Evolutionary conservation across 768 basidiomycete genomes (phyloP).

Genomic region (Pleurotus djamor): DNA sequence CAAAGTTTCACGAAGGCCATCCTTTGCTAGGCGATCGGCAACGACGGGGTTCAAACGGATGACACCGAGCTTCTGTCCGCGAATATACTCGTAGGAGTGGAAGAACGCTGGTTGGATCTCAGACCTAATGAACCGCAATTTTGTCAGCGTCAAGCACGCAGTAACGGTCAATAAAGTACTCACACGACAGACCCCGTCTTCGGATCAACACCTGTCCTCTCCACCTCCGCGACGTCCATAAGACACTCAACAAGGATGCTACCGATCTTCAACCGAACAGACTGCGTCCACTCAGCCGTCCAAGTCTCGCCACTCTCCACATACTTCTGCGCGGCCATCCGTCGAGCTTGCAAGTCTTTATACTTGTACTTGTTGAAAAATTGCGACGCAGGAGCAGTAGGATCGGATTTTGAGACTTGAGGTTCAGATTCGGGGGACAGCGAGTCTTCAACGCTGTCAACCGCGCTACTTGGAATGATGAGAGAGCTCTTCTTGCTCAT

Average conservation of each 20-base stretch:
- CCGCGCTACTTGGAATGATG: slow-evolving; percentile 30
- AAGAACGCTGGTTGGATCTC: slow-evolving; percentile 90
- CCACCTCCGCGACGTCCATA: slow-evolving; percentile 82
- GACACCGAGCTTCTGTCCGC: slow-evolving; percentile 92
- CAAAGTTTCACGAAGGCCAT: slow-evolving; percentile 64
- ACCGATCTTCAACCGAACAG: slow-evolving; percentile 74
- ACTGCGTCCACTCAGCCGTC: slow-evolving; percentile 83
- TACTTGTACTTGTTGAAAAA: slow-evolving; percentile 66
- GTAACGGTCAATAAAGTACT: slow-evolving; percentile 21
- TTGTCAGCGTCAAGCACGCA: no score
- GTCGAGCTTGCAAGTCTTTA: slow-evolving; percentile 55
- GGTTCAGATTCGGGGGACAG: background rate
- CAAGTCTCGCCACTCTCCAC: slow-evolving; percentile 67
- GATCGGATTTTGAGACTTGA: background rate
- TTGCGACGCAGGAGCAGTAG: slow-evolving; percentile 17
- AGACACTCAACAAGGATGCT: slow-evolving; percentile 79
- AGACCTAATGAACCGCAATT: slow-evolving; percentile 25
- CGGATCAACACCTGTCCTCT: slow-evolving; percentile 55
- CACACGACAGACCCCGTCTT: slow-evolving; percentile 60
- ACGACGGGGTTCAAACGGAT: slow-evolving; percentile 85
- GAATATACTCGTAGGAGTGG: slow-evolving; percentile 89
- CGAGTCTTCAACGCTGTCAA: slow-evolving; percentile 20
- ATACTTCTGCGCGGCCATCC: slow-evolving; percentile 63
- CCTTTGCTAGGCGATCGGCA: slow-evolving; percentile 72
- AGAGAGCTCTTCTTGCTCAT: slow-evolving; percentile 69